Evolutionary conservation across 208 protist species (phyloP).

Genomic region (Herpetomonas samuelpessoai): DNA sequence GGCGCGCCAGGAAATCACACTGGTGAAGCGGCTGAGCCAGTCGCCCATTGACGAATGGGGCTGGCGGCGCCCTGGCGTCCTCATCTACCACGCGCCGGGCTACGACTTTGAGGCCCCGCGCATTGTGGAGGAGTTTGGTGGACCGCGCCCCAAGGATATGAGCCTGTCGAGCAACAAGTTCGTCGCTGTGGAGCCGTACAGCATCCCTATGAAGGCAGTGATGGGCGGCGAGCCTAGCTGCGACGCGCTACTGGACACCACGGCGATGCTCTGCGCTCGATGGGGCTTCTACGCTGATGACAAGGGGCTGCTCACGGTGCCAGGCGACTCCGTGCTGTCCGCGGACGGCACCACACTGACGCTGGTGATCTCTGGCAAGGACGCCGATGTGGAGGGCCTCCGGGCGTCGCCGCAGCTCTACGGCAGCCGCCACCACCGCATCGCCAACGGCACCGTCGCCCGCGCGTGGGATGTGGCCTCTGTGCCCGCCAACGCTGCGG

Average conservation of each 20-base stretch:
- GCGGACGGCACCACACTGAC: conserved; percentile 51
- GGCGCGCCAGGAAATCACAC: conserved; percentile 77
- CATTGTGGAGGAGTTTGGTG: conserved; percentile 92
- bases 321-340: conserved; percentile 63
- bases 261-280: conserved; percentile 75
- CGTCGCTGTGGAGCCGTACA: conserved; percentile 85
- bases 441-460: conserved; percentile 61
- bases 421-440: conserved; percentile 79
- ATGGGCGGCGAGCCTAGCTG: conserved; percentile 78
- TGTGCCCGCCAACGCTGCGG: conserved; percentile 17
- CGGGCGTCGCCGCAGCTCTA: conserved; percentile 68
- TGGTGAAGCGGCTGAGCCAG: conserved; percentile 81
- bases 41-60: conserved; percentile 89
- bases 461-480: conserved; percentile 81
- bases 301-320: conserved; percentile 68
- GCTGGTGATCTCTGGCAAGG: conserved; percentile 48
- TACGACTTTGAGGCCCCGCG: conserved; percentile 85
- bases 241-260: conserved; percentile 73
- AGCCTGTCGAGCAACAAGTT: conserved; percentile 64
- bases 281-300: conserved; percentile 91
- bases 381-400: conserved; percentile 50
- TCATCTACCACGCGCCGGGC: conserved; percentile 82
- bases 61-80: conserved; percentile 77
- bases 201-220: conserved; percentile 87
- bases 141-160: conserved; percentile 82